Base-by-base conservation (phyloP, 148 eudicot species). In the Rhododendron ferrugineum region DNA sequence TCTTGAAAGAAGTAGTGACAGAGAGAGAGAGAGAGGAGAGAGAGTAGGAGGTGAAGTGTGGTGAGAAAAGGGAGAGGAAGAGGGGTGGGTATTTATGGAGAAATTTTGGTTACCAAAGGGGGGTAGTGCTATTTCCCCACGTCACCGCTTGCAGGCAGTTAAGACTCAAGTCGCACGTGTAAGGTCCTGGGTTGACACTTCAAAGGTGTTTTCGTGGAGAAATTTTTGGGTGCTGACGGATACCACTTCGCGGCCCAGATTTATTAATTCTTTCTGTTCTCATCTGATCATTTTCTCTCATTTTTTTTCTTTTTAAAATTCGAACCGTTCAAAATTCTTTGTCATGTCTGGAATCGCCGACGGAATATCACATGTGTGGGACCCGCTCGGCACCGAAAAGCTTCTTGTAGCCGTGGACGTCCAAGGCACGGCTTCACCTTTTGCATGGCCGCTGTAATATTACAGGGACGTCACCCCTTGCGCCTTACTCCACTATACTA, bases 61-160 rank as follows among this genome's bases (percentile, higher is more conserved):
- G 74, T 82, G 62, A 6, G 46, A 64, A 66, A 9, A 13, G 15
- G 40, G 20, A 11, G 23, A 28, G 36, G 9, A 28, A 54, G 83
- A 44, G 30, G 73, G 6, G 14, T 7, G 1, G 49, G 83, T 16
- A 66, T 75, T 74, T 74, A 76, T 62, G 22, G 73, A 11, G 42
- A 66, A 20, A 22, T 16, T 52, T 1, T 22, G 6, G 16, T 20
- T 40, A 11, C 30, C 40, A 54, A 6, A 6, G 28, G 44, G 36
- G 13, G 26, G 78, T 14, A 34, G 84, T 70, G 70, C 79, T 68
- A 79, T 32, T 85, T 85, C 79, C 83, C 87, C 54, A 81, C 72
- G 84, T 82, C 83, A 79, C 86, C 64, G 74, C 82, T 49, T 46
- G 36, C 79, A 79, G 83, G 34, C n/a, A 23, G 10, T 7, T 11